phyloP scores from a whole-genome alignment of 805 yeast genomes.

The Myxozyma nipponensis region DNA sequence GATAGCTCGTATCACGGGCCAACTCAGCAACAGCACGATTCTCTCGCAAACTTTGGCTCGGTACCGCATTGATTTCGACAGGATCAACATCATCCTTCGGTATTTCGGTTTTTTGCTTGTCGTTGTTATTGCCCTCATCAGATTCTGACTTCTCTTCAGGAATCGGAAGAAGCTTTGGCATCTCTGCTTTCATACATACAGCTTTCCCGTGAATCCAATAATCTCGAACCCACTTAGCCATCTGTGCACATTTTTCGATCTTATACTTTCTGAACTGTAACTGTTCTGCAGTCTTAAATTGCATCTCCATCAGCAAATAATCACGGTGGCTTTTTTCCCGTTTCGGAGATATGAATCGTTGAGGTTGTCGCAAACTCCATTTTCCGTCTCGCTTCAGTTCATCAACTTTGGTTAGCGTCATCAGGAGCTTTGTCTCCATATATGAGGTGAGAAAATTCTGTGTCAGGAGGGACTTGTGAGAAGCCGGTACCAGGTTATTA shows the following conservation, averaged over 20 bases:
- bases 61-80: too few species aligned
- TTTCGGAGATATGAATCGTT: conserved; percentile 63
- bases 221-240: conserved; percentile 71
- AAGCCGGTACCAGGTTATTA: conserved; percentile 71
- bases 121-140: neutral
- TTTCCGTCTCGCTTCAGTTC: conserved; percentile 81
- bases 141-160: conserved; percentile 9
- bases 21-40: neutral
- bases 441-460: conserved; percentile 80
- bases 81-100: conserved; percentile 21
- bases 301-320: conserved; percentile 65
- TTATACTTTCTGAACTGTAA: conserved; percentile 67
- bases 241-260: conserved; percentile 60
- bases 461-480: conserved; percentile 82
- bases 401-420: conserved; percentile 82
- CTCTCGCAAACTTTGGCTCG: too few species aligned
- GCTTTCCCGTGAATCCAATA: conserved; percentile 74
- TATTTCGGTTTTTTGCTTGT: conserved; percentile 26
- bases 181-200: conserved; percentile 47
- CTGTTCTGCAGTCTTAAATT: conserved; percentile 79
- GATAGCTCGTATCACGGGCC: neutral
- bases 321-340: conserved; percentile 63
- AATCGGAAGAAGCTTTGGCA: conserved; percentile 38
- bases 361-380: conserved; percentile 90
- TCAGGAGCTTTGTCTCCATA: conserved; percentile 87